These are phyloP conservation scores for Lactifluus piperatus DNA, from an alignment of 768 basidiomycete genomes.

Conservation along the genomic window DNA sequence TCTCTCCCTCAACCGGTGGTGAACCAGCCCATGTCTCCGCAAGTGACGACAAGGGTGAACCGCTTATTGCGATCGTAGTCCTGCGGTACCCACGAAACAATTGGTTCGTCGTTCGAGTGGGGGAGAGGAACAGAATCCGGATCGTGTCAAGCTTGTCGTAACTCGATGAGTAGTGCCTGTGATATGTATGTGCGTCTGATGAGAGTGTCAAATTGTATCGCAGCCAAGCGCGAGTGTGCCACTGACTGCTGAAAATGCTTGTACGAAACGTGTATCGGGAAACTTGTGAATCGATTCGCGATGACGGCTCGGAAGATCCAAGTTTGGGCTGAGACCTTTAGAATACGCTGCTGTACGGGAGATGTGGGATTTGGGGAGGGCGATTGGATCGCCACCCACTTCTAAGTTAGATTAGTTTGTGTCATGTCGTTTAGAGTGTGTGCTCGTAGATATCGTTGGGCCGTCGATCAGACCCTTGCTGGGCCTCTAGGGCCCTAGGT, in stretches of 20 bases:
- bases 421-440: too few species aligned
- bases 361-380: too few species aligned
- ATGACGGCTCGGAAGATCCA: conserved; percentile 52
- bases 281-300: conserved; percentile 36
- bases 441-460: too few species aligned
- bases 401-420: too few species aligned
- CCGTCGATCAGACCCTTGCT: too few species aligned
- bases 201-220: conserved; percentile 50
- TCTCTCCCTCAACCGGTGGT: conserved; percentile 16
- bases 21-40: conserved; percentile 79
- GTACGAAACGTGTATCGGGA: conserved; percentile 38
- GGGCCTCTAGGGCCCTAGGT: too few species aligned
- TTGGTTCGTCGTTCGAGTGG: conserved; percentile 79
- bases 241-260: conserved; percentile 38
- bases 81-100: conserved; percentile 56
- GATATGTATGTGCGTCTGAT: conserved; percentile 47
- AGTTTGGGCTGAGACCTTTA: conserved; percentile 69
- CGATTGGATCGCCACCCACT: too few species aligned
- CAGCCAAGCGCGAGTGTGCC: conserved; percentile 41
- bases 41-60: conserved; percentile 58
- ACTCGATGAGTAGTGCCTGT: conserved; percentile 47
- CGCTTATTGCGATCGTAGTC: conserved; percentile 42
- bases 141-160: conserved; percentile 52
- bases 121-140: conserved; percentile 63
- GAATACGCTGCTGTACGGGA: too few species aligned